Evolutionary conservation across 805 yeast species (phyloP).

Genomic region (Saturnispora quitensis): DNA sequence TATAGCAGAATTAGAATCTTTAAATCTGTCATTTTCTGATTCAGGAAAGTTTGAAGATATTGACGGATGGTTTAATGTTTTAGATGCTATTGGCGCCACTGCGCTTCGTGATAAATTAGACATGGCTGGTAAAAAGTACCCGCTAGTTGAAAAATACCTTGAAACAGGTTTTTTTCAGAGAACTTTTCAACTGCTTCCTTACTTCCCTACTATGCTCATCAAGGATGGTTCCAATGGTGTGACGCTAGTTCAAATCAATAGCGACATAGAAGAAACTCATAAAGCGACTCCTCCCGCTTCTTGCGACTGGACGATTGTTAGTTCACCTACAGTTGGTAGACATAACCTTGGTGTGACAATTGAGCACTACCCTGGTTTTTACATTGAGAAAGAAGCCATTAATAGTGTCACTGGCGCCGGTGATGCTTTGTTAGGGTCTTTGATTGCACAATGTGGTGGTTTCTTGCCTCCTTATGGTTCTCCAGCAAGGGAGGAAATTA

Average conservation of each 20-base stretch:
- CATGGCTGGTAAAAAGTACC: conserved; percentile 21
- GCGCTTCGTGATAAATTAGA: conserved; percentile 40
- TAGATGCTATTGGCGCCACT: conserved; percentile 51
- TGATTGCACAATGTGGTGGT: conserved; percentile 36
- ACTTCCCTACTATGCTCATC: conserved; percentile 51
- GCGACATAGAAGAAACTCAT: conserved; percentile 12
- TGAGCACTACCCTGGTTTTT: conserved; percentile 43
- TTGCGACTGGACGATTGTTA: conserved; percentile 15
- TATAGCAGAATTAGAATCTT: conserved; percentile 44
- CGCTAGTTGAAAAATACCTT: conserved; percentile 23
- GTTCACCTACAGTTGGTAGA: conserved; percentile 15
- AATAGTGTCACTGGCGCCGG: conserved; percentile 84
- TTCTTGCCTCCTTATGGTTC: conserved; percentile 8
- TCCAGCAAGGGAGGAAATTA: conserved; percentile 15
- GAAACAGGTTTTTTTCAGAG: conserved; percentile 50
- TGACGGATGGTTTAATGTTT: conserved; percentile 64
- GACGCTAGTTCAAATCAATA: conserved; percentile 33
- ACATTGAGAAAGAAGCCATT: conserved; percentile 31
- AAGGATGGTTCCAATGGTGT: conserved; percentile 66
- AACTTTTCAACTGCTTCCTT: conserved; percentile 66
- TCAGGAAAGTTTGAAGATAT: conserved; percentile 37
- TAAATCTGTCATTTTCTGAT: conserved; percentile 41
- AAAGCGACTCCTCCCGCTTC: conserved; percentile 11
- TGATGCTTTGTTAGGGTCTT: conserved; percentile 64
- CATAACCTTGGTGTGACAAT: conserved; percentile 43